Base-by-base conservation (phyloP, 306 rosid species). In the Acacia confusa region DNA sequence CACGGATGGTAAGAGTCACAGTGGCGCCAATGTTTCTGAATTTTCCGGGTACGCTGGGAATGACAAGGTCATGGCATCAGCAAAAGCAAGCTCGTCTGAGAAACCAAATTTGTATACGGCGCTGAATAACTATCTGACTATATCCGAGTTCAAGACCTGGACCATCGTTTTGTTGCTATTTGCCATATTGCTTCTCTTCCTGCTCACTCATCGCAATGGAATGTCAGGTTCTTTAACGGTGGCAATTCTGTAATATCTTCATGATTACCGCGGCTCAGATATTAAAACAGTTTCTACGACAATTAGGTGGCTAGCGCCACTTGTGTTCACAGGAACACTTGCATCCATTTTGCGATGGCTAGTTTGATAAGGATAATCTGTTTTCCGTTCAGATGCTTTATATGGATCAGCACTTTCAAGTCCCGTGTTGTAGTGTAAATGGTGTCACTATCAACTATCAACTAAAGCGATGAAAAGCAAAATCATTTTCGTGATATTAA, bases 161-260 rank as follows among this genome's bases (percentile, higher is more conserved):
- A 20, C 84, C 69, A 47, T 85, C 63, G 68, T 79, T 2, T 1
- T 82, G 57, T n/a, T 87, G 72, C 55, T 82, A 73, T 7, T 86
- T 12, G 82, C 77, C 27, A 70, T 91, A 72, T 60, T 84, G 64
- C 22, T 85, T 66, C 53, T 77, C 2, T 27, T 80, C 77, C 68
- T 67, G 40, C 67, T 84, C 36, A 71, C 79, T 17, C 55, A 75
- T 83, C 72, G 68, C 72, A 34, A 75, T 83, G 65, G 72, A 63
- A 27, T 63, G 36, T 81, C 72, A 3, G 52, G 72, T 16, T 75
- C 84, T 24, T 52, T 34, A 78, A 73, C 30, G 84, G 70, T 32
- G 79, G 40, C 30, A 19, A 60, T 64, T 70, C 84, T 24, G 64
- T 81, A 53, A 27, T 67, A 60, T 68, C 52, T 44, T 82, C 79